Conservation (phyloP, 1,284 basidiomycete genomes). For the Inonotus obliquus region DNA sequence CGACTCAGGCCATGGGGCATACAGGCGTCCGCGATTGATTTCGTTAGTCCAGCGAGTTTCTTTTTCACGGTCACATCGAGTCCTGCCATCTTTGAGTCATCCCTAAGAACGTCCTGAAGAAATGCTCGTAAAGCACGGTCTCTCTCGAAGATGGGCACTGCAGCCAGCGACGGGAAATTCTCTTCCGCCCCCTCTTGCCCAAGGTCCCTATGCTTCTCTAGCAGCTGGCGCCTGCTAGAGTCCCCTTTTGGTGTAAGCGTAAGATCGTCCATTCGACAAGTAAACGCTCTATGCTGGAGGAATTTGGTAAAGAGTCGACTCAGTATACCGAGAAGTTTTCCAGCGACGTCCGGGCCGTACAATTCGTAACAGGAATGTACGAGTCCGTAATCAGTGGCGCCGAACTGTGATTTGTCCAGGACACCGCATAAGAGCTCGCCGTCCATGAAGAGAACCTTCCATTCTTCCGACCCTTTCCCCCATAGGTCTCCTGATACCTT, state of each 20-base stretch:
- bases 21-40: constrained; percentile 86
- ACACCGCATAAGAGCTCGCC: constrained; percentile 92
- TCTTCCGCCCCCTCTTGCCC: constrained; percentile 89
- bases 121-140: constrained; percentile 48
- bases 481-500: constrained; percentile 86
- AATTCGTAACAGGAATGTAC: constrained; percentile 99
- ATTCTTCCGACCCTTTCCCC: constrained; percentile 77
- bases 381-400: constrained; percentile 93
- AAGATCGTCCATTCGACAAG: constrained; percentile 98
- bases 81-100: constrained; percentile 96
- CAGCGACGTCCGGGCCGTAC: constrained; percentile 90
- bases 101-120: constrained; percentile 94
- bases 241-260: constrained; percentile 86
- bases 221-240: constrained; percentile 59
- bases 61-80: constrained; percentile 91
- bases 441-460: constrained; percentile 86
- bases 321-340: constrained; percentile 88
- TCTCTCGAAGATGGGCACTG: constrained; percentile 46
- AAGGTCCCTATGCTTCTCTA: constrained; percentile 65
- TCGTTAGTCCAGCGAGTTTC: constrained; percentile 80
- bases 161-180: constrained; percentile 73
- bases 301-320: constrained; percentile 96
- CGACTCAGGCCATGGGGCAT: constrained; percentile 88
- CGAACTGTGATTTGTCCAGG: constrained; percentile 97
- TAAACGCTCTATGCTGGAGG: constrained; percentile 95